Evolutionary conservation across 768 basidiomycete species (phyloP).

Genomic region (Gloeopeniophorella convolvens): DNA sequence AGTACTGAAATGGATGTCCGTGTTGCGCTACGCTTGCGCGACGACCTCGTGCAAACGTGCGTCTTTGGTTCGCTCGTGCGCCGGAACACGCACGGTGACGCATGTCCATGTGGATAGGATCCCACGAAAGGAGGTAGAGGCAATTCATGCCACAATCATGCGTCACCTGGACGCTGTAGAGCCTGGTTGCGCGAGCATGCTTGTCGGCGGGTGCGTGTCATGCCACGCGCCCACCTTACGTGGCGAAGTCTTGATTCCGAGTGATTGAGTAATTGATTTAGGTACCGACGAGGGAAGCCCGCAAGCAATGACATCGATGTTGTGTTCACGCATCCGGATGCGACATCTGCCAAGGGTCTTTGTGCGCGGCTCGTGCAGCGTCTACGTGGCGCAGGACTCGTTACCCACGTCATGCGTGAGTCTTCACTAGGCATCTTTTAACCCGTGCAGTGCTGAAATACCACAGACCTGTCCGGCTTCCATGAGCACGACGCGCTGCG

Average conservation of each 20-base stretch:
- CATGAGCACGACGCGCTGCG: constrained; percentile 47
- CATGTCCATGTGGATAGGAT: constrained; percentile 40
- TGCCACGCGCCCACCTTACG: not conserved
- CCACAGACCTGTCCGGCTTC: constrained; percentile 54
- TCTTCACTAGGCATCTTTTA: constrained; percentile 15
- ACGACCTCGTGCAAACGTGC: constrained; percentile 48
- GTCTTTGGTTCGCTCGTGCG: constrained; percentile 10
- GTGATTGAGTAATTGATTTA: no score
- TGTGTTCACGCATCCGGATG: constrained; percentile 69
- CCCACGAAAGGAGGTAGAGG: constrained; percentile 67
- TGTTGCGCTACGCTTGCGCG: constrained; percentile 51
- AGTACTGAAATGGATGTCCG: constrained; percentile 33
- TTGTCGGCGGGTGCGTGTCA: constrained; percentile 65
- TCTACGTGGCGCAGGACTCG: constrained; percentile 53
- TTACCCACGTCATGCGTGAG: constrained; percentile 84
- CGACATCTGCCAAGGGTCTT: constrained; percentile 50
- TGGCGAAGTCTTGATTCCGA: not conserved
- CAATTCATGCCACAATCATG: constrained; percentile 65
- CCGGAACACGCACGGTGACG: no score
- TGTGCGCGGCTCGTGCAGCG: constrained; percentile 51
- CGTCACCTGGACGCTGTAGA: constrained; percentile 56
- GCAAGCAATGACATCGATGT: constrained; percentile 87
- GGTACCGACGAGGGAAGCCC: constrained; percentile 79
- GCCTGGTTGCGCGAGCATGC: constrained; percentile 62
- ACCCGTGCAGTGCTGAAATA: not conserved